These are phyloP conservation scores for Candolleomyces efflorescens DNA, from an alignment of 768 basidiomycete genomes.

Conservation along the genomic window DNA sequence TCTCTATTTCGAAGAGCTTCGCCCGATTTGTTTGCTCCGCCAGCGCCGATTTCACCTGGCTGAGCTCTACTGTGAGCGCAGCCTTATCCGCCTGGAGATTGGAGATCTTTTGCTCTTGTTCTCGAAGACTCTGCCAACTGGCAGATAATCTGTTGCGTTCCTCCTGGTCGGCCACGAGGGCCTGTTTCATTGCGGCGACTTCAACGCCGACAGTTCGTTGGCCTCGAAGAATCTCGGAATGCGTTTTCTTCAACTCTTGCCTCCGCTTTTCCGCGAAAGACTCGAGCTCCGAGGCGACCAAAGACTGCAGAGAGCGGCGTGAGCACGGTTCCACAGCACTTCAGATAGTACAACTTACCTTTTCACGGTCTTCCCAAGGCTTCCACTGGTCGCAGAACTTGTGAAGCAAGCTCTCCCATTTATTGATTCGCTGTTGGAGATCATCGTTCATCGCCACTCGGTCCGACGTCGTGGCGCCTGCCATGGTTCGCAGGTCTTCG, in stretches of 20 bases:
- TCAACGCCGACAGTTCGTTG: neutral
- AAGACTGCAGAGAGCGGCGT: neutral
- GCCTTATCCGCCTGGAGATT: too few species aligned
- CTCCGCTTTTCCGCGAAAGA: neutral
- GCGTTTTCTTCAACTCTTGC: neutral
- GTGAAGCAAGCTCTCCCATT: neutral
- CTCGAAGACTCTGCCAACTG: neutral
- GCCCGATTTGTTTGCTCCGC: too few species aligned
- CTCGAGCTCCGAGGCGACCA: neutral
- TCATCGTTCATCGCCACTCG: neutral
- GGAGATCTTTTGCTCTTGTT: too few species aligned
- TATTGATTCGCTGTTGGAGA: neutral
- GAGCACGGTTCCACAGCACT: neutral
- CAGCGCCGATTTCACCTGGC: too few species aligned
- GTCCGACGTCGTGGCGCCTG: neutral
- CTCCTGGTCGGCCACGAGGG: neutral
- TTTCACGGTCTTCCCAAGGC: neutral
- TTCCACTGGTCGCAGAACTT: neutral
- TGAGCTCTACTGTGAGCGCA: too few species aligned
- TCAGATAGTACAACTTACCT: neutral
- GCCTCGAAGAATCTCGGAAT: neutral
- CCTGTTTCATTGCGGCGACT: neutral
- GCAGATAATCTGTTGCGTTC: neutral
- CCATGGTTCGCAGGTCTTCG: neutral
- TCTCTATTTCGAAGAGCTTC: too few species aligned